phyloP scores from a whole-genome alignment of 2,329 filamentous ascomycete genomes.

The Fusarium nanum region DNA sequence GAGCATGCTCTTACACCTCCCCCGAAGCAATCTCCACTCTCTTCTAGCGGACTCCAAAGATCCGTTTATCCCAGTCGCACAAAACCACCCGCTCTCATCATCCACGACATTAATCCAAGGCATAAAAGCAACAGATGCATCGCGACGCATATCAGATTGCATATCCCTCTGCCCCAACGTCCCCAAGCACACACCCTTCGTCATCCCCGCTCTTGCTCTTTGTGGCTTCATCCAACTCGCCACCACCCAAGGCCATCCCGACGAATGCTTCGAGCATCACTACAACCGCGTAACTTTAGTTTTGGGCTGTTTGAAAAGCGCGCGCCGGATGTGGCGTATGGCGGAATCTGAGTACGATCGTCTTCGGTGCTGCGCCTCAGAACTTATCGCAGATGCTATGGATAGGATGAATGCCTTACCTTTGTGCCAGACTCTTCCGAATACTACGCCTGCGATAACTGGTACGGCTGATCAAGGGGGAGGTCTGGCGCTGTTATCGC shows the following conservation, averaged over 20 bases:
- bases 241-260: conserved; percentile 32
- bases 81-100: conserved; percentile 19
- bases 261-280: conserved; percentile 41
- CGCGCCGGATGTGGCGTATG: conserved; percentile 33
- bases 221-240: conserved; percentile 40
- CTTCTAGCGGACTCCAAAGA: conserved; percentile 23
- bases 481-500: background rate
- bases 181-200: conserved; percentile 38
- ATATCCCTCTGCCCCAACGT: conserved; percentile 37
- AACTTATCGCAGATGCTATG: conserved; percentile 35
- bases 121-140: conserved; percentile 42
- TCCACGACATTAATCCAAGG: conserved; percentile 34
- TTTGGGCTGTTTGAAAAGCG: conserved; percentile 30
- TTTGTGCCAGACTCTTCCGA: conserved; percentile 13
- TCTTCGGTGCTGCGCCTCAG: conserved; percentile 29
- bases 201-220: conserved; percentile 31
- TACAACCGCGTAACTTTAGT: conserved; percentile 38
- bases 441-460: background rate
- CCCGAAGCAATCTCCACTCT: conserved; percentile 30
- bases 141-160: conserved; percentile 37
- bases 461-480: conserved; percentile 4
- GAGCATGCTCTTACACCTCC: conserved; percentile 39
- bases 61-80: conserved; percentile 12
- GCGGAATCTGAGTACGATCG: conserved; percentile 38
- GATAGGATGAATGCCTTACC: conserved; percentile 41